Percentiles rank a stretch among this genome's conserved stretches.
Conservation (phyloP, 352 stramenopile species). For the Phytopythium helicoides region DNA sequence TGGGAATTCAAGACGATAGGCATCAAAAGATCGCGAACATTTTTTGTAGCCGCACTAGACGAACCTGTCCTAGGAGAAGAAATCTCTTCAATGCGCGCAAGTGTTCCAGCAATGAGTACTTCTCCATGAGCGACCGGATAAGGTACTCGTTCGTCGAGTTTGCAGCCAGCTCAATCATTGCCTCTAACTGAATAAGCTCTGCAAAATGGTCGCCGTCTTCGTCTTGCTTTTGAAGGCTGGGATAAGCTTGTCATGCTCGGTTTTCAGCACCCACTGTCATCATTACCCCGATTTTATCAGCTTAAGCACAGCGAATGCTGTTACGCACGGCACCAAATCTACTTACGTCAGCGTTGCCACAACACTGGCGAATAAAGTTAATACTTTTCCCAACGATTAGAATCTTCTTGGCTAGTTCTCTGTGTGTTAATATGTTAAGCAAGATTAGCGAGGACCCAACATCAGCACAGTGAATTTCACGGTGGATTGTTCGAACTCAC, state of each 20-base stretch:
- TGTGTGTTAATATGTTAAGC: constrained; percentile 17
- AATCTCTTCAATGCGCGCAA: constrained; percentile 97
- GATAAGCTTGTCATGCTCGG: constrained; percentile 24
- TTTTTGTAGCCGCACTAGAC: too few species aligned
- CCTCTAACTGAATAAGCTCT: constrained; percentile 65
- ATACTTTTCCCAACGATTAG: constrained; percentile 97
- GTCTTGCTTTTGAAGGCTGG: constrained; percentile 40
- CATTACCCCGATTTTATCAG: not conserved
- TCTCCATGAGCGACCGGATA: constrained; percentile 91
- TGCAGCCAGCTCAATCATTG: constrained; percentile 78
- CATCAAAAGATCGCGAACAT: too few species aligned
- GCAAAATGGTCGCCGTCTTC: constrained; percentile 64
- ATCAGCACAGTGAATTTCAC: not conserved
- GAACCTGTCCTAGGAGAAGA: constrained; percentile 97
- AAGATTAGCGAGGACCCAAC: not conserved
- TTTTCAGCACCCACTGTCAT: constrained; percentile 73
- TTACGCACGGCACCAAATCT: not conserved
- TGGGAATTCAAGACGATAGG: too few species aligned
- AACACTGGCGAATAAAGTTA: constrained; percentile 98
- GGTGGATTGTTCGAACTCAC: constrained; percentile 26
- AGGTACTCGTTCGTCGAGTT: constrained; percentile 86
- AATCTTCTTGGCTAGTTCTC: constrained; percentile 91
- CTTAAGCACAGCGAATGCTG: too few species aligned
- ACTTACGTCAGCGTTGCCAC: constrained; percentile 86
- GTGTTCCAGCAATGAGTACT: constrained; percentile 94